A percentile compares a stretch with the other conserved stretches of the same genome.
Conservation (phyloP, 106 monocot genomes). For the Cymbidium sinense region DNA sequence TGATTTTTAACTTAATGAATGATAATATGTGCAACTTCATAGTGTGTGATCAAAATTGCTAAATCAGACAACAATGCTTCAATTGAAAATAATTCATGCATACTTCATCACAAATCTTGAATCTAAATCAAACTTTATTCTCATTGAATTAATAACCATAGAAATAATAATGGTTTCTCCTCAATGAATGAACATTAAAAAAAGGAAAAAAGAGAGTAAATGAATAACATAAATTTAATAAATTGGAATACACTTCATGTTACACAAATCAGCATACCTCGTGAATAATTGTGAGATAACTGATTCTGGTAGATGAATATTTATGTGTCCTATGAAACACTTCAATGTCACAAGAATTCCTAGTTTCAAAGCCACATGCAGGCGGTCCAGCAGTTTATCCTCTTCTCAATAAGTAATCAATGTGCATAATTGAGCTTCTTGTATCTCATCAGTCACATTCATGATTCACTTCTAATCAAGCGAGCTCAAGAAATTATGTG, state of each 20-base stretch:
- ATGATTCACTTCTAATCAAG: not conserved
- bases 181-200: conserved; percentile 1
- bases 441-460: not conserved
- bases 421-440: not conserved
- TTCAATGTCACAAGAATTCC: not conserved
- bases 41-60: not conserved
- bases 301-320: conserved; percentile 4
- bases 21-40: not conserved
- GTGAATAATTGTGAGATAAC: conserved; percentile 11
- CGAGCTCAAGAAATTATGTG: not conserved
- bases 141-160: conserved; percentile 1
- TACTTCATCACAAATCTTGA: not conserved
- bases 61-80: not conserved
- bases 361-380: not conserved
- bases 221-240: not conserved
- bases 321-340: conserved; percentile 3
- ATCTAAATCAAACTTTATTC: not conserved
- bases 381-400: not conserved
- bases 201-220: not conserved
- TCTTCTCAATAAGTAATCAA: not conserved
- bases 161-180: not conserved
- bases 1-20: not conserved
- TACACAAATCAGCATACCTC: conserved; percentile 17
- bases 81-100: not conserved
- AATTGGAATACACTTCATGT: conserved; percentile 10